Percentiles rank a stretch among this genome's conserved stretches.
Evolutionary conservation across 78 protist genomes (phyloP).

Genomic region (Fonticula alba): DNA sequence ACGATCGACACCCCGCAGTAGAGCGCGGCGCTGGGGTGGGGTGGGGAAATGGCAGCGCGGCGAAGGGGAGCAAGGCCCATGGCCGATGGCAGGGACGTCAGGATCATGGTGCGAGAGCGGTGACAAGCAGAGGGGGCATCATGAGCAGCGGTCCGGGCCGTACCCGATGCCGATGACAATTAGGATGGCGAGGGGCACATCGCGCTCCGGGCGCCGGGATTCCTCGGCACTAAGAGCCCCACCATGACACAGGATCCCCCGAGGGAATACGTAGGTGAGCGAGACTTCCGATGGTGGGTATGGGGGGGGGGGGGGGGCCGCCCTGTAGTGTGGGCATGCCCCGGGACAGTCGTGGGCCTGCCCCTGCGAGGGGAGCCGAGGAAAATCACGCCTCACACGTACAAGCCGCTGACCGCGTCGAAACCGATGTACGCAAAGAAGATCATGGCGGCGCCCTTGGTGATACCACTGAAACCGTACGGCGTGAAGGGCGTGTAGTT

Average conservation of each 20-base stretch:
- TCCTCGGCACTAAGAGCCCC: slow-evolving; percentile 40
- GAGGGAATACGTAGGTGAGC: too few relatives aligned
- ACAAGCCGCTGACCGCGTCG: neutral
- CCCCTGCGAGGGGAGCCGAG: too few relatives aligned
- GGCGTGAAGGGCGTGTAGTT: slow-evolving; percentile 32
- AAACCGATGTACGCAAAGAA: slow-evolving; percentile 46
- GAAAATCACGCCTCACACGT: neutral
- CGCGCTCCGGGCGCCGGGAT: slow-evolving; percentile 31
- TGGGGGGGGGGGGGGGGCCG: too few relatives aligned
- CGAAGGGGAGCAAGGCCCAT: too few relatives aligned
- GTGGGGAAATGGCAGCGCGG: too few relatives aligned
- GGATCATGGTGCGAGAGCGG: too few relatives aligned
- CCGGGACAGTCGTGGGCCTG: too few relatives aligned
- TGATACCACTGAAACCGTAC: slow-evolving; percentile 20
- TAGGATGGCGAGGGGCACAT: slow-evolving; percentile 34
- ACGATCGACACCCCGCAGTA: slow-evolving; percentile 16
- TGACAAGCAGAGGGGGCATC: too few relatives aligned
- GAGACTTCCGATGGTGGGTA: too few relatives aligned
- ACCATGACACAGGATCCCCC: too few relatives aligned
- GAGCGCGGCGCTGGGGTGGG: slow-evolving; percentile 10
- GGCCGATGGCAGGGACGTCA: too few relatives aligned
- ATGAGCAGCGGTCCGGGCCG: too few relatives aligned
- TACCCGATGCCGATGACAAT: slow-evolving; percentile 18
- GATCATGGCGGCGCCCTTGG: slow-evolving; percentile 27
- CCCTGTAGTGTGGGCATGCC: neutral